Conservation (phyloP, 768 basidiomycete genomes). For the Butyriboletus loyo region DNA sequence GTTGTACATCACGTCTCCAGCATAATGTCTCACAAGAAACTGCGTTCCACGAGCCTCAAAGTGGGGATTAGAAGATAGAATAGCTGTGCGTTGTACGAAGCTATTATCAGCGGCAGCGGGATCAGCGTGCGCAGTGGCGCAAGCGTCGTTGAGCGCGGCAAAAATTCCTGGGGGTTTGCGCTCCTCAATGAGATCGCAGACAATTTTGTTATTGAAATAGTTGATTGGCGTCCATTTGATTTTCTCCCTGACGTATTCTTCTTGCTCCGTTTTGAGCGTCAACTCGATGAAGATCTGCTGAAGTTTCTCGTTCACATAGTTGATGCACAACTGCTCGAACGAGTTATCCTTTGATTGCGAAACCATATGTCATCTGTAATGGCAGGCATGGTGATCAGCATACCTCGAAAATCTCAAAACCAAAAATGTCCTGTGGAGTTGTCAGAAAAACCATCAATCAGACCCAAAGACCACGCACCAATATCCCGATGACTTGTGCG, state of each 20-base stretch:
- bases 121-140: constrained; percentile 97
- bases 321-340: constrained; percentile 98
- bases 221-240: constrained; percentile 99
- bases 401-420: constrained; percentile 97
- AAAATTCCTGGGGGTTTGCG: constrained; percentile 95
- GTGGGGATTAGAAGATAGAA: constrained; percentile 81
- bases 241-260: constrained; percentile 97
- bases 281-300: constrained; percentile 99
- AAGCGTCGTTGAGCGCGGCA: constrained; percentile 97
- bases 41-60: constrained; percentile 94
- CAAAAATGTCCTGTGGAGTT: constrained; percentile 82
- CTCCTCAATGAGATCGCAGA: constrained; percentile 98
- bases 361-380: constrained; percentile 2
- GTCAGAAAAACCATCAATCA: neutral
- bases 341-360: constrained; percentile 74
- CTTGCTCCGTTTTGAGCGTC: constrained; percentile 98
- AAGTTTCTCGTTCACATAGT: constrained; percentile 99
- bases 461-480: constrained; percentile 45
- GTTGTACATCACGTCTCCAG: constrained; percentile 98
- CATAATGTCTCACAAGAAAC: constrained; percentile 95
- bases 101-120: constrained; percentile 95
- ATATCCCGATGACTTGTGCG: constrained; percentile 87
- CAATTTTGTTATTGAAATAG: constrained; percentile 97
- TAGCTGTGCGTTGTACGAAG: constrained; percentile 87
- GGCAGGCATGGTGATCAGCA: constrained; percentile 2